Conservation (phyloP, 805 yeast genomes). For the Teunomyces atbi region DNA sequence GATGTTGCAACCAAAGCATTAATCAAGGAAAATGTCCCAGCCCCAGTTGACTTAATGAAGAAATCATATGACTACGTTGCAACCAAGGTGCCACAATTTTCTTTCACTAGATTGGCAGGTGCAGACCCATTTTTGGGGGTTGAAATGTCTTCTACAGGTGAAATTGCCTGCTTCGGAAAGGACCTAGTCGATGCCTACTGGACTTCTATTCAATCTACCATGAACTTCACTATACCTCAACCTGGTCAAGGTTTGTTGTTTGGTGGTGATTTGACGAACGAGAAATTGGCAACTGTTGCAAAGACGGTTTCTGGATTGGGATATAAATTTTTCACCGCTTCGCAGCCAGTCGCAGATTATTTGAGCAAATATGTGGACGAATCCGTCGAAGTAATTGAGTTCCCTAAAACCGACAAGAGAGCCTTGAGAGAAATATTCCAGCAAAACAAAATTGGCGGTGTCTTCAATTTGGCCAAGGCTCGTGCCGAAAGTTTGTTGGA, state of each 20-base stretch:
- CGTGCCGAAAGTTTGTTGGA: slow-evolving; percentile 85
- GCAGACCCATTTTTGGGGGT: slow-evolving; percentile 99
- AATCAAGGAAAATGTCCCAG: slow-evolving; percentile 68
- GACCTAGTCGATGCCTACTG: slow-evolving; percentile 90
- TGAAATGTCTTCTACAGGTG: slow-evolving; percentile 99
- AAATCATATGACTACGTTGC: slow-evolving; percentile 80
- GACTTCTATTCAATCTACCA: slow-evolving; percentile 94
- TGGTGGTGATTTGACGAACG: slow-evolving; percentile 87
- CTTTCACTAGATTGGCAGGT: slow-evolving; percentile 97
- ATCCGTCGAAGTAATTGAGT: slow-evolving; percentile 67
- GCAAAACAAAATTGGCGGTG: slow-evolving; percentile 77
- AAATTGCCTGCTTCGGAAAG: slow-evolving; percentile 93
- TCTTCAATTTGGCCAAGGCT: slow-evolving; percentile 86
- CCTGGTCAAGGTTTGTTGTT: slow-evolving; percentile 88
- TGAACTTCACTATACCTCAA: slow-evolving; percentile 92
- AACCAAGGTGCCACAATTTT: slow-evolving; percentile 96
- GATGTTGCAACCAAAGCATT: slow-evolving; percentile 92
- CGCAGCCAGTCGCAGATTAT: slow-evolving; percentile 68
- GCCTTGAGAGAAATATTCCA: slow-evolving; percentile 92
- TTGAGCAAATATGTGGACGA: slow-evolving; percentile 49
- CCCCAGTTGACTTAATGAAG: slow-evolving; percentile 81
- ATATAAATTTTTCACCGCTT: slow-evolving; percentile 78
- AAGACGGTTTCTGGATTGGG: slow-evolving; percentile 67
- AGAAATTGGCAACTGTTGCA: slow-evolving; percentile 73
- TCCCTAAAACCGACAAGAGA: slow-evolving; percentile 92